These are phyloP conservation scores for Drechslera avenae DNA, from an alignment of 2,329 filamentous ascomycete genomes.

Conservation along the genomic window DNA sequence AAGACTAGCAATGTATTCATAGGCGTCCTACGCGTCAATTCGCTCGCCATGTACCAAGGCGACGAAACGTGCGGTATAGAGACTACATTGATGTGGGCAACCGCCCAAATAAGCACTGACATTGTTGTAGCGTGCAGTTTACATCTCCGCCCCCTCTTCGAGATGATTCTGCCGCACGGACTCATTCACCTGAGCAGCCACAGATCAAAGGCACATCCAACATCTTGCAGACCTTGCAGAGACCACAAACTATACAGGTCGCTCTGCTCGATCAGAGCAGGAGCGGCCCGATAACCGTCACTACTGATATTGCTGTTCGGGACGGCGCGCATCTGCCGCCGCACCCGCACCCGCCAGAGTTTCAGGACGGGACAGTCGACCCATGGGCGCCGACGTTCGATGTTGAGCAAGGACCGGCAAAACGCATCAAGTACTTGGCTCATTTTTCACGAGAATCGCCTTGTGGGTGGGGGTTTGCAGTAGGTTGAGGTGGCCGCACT, in stretches of 20 bases:
- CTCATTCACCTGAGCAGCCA: slow-evolving; percentile 15
- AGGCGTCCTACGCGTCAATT: slow-evolving; percentile 18
- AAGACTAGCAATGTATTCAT: slow-evolving; percentile 23
- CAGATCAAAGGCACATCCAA: neutral
- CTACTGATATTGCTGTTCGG: slow-evolving; percentile 26
- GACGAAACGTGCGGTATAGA: slow-evolving; percentile 26
- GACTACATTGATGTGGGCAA: slow-evolving; percentile 24
- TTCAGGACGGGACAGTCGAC: slow-evolving; percentile 17
- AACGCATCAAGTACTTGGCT: neutral
- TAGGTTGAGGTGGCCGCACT: neutral
- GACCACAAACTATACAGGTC: neutral
- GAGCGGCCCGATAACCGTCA: slow-evolving; percentile 22
- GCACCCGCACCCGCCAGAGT: neutral
- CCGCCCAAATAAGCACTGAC: slow-evolving; percentile 29
- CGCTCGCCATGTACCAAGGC: slow-evolving; percentile 8
- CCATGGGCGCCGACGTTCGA: slow-evolving; percentile 22
- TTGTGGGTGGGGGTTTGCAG: neutral
- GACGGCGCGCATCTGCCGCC: neutral
- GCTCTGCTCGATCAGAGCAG: neutral
- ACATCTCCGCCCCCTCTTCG: slow-evolving; percentile 32
- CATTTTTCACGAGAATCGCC: neutral
- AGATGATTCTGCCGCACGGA: slow-evolving; percentile 19
- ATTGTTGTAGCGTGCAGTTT: slow-evolving; percentile 34
- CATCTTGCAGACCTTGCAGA: neutral
- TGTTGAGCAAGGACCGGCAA: slow-evolving; percentile 14